Evolutionary conservation across 2,329 filamentous ascomycete species (phyloP).

Genomic region (Tolypocladium sp.): DNA sequence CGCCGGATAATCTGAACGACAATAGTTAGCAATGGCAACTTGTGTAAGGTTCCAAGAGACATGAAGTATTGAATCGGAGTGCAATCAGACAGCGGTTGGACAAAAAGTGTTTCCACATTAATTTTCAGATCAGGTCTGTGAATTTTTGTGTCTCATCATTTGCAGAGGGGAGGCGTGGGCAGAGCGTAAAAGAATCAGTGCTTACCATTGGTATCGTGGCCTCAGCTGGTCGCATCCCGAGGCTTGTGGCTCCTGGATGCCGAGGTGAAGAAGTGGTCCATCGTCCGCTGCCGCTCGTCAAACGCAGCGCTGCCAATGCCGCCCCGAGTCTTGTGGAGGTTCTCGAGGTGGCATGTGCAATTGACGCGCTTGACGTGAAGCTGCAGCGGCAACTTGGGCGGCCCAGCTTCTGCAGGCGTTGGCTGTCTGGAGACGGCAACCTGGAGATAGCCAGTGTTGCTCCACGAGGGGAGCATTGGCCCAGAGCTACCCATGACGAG

Average conservation of each 20-base stretch:
- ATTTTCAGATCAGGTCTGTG: slow-evolving; percentile 80
- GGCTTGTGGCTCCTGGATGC: slow-evolving; percentile 1
- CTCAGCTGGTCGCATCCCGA: background rate
- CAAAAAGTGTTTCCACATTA: slow-evolving; percentile 60
- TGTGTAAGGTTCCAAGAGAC: background rate
- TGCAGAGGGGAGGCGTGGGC: slow-evolving; percentile 5
- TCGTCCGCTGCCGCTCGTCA: slow-evolving; percentile 65
- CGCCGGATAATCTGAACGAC: background rate
- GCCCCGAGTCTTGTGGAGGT: slow-evolving; percentile 69
- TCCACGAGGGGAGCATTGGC: slow-evolving; percentile 30
- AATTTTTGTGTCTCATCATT: slow-evolving; percentile 62
- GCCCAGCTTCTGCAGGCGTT: slow-evolving; percentile 10
- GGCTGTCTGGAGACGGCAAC: slow-evolving; percentile 9
- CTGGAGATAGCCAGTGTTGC: slow-evolving; percentile 43
- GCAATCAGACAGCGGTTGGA: slow-evolving; percentile 75
- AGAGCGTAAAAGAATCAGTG: slow-evolving; percentile 8
- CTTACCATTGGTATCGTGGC: slow-evolving; percentile 26
- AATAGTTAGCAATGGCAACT: slow-evolving; percentile 1
- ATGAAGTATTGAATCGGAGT: background rate
- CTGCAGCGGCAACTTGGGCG: slow-evolving; percentile 23
- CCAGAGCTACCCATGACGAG: background rate
- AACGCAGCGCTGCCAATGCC: slow-evolving; percentile 72
- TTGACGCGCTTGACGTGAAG: slow-evolving; percentile 54
- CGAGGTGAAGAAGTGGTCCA: slow-evolving; percentile 67
- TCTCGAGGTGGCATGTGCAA: slow-evolving; percentile 58